phyloP scores from a whole-genome alignment of 345 rosid species.

The Turritis glabra region DNA sequence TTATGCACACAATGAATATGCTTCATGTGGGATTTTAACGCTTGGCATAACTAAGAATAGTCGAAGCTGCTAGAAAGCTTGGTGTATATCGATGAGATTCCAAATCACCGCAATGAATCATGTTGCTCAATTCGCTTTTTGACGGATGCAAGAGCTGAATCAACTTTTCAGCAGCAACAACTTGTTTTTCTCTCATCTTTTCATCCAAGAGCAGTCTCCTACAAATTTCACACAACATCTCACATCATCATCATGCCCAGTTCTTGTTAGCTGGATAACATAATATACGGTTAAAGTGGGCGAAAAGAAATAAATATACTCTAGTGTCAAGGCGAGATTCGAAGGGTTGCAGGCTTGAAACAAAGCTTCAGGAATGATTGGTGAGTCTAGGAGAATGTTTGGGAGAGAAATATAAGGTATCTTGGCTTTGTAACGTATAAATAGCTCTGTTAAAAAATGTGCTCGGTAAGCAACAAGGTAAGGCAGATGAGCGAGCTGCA shows the following conservation, averaged over 20 bases:
- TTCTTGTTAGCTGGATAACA: background rate
- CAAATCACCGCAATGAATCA: slow-evolving; percentile 17
- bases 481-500: slow-evolving; percentile 80
- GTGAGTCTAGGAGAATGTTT: slow-evolving; percentile 73
- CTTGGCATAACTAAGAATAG: slow-evolving; percentile 53
- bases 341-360: slow-evolving; percentile 73
- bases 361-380: slow-evolving; percentile 80
- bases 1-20: background rate
- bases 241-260: slow-evolving; percentile 1
- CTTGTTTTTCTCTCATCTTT: slow-evolving; percentile 53
- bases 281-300: background rate
- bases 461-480: slow-evolving; percentile 88
- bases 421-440: slow-evolving; percentile 77
- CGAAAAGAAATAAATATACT: slow-evolving; percentile 43
- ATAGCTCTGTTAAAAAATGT: slow-evolving; percentile 71
- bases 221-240: slow-evolving; percentile 29
- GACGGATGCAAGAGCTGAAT: slow-evolving; percentile 57
- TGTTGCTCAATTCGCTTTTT: slow-evolving; percentile 20
- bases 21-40: background rate
- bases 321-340: slow-evolving; percentile 54
- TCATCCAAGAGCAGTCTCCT: slow-evolving; percentile 59
- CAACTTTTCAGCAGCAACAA: slow-evolving; percentile 60
- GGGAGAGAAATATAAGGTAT: slow-evolving; percentile 85
- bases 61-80: slow-evolving; percentile 69
- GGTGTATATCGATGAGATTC: slow-evolving; percentile 45